A percentile compares a stretch with the other conserved stretches of the same genome.
phyloP scores from a whole-genome alignment of 1,139 yeast genomes.

The Candida sanyaensis region DNA sequence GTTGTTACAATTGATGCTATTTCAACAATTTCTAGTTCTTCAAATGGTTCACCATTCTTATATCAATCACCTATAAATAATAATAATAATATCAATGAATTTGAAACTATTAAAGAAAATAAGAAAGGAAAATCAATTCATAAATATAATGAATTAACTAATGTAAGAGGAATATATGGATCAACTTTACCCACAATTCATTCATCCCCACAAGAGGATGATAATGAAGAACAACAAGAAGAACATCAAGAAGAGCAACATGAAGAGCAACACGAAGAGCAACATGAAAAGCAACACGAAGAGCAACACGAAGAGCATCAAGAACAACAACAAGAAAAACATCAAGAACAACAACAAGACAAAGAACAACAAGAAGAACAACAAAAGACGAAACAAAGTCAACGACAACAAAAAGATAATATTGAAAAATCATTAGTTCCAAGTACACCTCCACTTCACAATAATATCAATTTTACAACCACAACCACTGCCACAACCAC shows the following conservation, averaged over 20 bases:
- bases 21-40: background rate
- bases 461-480: background rate
- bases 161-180: background rate
- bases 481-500: background rate
- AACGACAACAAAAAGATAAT: background rate
- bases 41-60: background rate
- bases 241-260: no score
- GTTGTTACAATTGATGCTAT: background rate
- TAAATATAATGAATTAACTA: no score
- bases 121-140: no score
- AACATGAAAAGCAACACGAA: background rate
- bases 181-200: background rate
- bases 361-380: background rate
- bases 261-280: no score
- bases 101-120: background rate
- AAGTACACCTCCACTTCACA: background rate
- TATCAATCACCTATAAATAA: background rate
- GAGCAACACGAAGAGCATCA: background rate
- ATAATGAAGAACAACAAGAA: no score
- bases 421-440: no score
- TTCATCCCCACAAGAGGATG: no score
- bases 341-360: background rate
- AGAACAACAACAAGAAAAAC: background rate
- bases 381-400: no score
- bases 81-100: background rate